Percentiles rank a stretch among this genome's conserved stretches.
phyloP scores from a whole-genome alignment of 345 rosid genomes.

The Salix arbutifolia region DNA sequence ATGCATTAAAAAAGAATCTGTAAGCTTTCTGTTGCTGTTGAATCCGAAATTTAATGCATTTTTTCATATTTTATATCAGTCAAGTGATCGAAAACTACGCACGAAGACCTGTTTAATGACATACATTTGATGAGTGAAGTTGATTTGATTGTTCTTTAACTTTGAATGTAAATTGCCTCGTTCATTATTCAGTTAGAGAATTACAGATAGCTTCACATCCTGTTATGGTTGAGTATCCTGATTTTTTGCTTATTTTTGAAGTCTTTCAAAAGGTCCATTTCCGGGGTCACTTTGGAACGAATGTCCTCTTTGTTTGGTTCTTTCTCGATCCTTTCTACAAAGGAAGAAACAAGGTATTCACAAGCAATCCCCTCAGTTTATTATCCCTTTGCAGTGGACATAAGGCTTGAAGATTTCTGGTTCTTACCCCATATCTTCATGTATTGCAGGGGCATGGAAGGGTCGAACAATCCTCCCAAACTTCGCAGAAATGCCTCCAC shows the following conservation, averaged over 20 bases:
- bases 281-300: conserved; percentile 65
- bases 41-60: neutral
- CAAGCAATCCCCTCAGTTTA: neutral
- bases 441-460: conserved; percentile 45
- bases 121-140: neutral
- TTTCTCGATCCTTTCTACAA: conserved; percentile 51
- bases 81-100: too few species aligned
- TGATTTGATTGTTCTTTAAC: neutral
- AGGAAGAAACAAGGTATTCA: conserved; percentile 55
- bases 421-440: conserved; percentile 5
- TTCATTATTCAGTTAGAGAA: neutral
- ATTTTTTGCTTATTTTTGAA: conserved; percentile 31
- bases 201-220: neutral
- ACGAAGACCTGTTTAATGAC: neutral
- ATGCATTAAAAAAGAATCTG: conserved; percentile 56
- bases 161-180: neutral
- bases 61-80: neutral
- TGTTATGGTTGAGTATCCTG: neutral
- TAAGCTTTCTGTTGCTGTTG: conserved; percentile 33
- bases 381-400: neutral
- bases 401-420: neutral
- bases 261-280: conserved; percentile 70
- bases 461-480: conserved; percentile 41
- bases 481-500: conserved; percentile 67
- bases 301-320: conserved; percentile 73